phyloP scores from a whole-genome alignment of 768 basidiomycete species.

The Kwoniella botswanensis region DNA sequence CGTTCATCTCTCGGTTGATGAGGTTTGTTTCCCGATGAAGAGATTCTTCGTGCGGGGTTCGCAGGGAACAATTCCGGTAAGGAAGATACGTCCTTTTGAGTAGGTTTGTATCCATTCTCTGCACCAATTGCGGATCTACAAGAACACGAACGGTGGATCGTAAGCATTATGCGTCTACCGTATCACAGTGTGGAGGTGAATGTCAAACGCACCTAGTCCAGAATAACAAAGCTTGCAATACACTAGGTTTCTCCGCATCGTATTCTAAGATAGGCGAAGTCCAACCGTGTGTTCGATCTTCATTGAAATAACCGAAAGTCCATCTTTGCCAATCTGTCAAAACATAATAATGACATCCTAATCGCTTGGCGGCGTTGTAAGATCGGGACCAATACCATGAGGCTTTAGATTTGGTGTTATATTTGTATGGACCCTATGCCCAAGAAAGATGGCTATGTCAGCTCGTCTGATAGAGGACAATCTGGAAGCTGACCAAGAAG shows the following conservation, averaged over 20 bases:
- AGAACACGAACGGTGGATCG: neutral
- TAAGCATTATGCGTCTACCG: slow-evolving; percentile 17
- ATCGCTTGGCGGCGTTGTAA: slow-evolving; percentile 49
- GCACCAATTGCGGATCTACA: slow-evolving; percentile 45
- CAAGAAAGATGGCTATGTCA: neutral
- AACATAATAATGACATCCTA: slow-evolving; percentile 53
- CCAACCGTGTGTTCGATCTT: slow-evolving; percentile 42
- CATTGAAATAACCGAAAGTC: slow-evolving; percentile 57
- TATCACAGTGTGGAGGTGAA: neutral
- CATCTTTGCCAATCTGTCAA: slow-evolving; percentile 58
- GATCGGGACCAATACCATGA: slow-evolving; percentile 59
- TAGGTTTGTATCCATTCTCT: slow-evolving; percentile 35
- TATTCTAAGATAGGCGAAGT: slow-evolving; percentile 43
- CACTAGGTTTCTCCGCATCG: slow-evolving; percentile 39
- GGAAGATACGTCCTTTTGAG: slow-evolving; percentile 35
- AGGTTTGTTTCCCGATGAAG: slow-evolving; percentile 26
- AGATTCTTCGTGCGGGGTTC: slow-evolving; percentile 52
- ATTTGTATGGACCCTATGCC: slow-evolving; percentile 51
- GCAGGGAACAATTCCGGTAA: slow-evolving; percentile 48
- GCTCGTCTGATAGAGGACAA: neutral
- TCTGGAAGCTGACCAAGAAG: neutral
- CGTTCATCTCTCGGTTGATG: slow-evolving; percentile 17
- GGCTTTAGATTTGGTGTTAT: slow-evolving; percentile 58
- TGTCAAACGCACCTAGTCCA: slow-evolving; percentile 50
- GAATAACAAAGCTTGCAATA: slow-evolving; percentile 54